Evolutionary conservation across 2,329 filamentous ascomycete genomes (phyloP), one percentile per base, ranked within the genome.

Genomic region (Claviceps sp.): DNA sequence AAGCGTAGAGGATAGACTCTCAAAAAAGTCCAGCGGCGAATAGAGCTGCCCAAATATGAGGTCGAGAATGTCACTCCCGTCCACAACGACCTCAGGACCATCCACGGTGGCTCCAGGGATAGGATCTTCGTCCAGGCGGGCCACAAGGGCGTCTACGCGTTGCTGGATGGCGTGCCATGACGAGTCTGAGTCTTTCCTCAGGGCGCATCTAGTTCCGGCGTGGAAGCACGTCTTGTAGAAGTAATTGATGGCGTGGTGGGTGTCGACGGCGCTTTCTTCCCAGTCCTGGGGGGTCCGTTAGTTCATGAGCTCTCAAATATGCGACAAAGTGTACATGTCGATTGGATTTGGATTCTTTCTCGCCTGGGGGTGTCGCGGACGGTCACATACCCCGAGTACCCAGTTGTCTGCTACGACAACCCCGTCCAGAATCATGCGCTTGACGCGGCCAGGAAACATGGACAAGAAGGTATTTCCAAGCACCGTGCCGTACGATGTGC

Each of bases 401-500:
- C 65, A 68, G 45, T 68, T 62, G 16, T 66, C 54, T 1, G 58
- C 51, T 39, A 68, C 62, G 5, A 59, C 59, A 13, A 68, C 58
- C 1, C 60, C 65, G 20, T 67, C 66, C 2, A 68, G 53, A 2
- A 71, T 62, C 55, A 72, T 62, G 36, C 68, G 62, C 1, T 61
- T 65, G 2, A 71, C 58, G 1, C 59, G 54, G 1, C 56, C 56
- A 2, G 57, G 59, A 42, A 56, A 62, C 60, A 61, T 62, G 16
- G 58, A 60, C 1, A 57, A 47, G 37, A 61, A 59, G 0, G 56
- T 57, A 37, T 59, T 61, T 1, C 59, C 59, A 1, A 62, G 45
- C 0, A 58, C 14, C 6, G 57, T 61, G 8, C 58, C 57, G 6
- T 75, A 75, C n/a, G 68, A 71, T 47, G 74, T 66, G 0, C 72